Evolutionary conservation across 2,329 filamentous ascomycete species (phyloP), one percentile per base, ranked within the genome.

Genomic region (Biscogniauxia marginata): DNA sequence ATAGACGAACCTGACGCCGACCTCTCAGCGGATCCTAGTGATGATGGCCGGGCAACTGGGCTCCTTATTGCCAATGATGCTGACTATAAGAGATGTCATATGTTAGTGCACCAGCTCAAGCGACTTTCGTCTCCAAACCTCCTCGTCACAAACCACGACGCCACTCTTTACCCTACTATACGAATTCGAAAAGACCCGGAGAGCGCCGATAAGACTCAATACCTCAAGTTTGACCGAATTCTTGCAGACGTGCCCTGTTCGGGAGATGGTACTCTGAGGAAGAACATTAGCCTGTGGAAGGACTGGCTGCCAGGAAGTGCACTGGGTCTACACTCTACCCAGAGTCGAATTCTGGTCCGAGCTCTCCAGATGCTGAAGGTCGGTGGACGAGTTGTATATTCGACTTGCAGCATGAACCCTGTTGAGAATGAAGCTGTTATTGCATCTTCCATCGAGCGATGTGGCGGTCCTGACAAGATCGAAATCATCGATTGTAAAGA

Each of bases 401-500:
- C 93, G 3, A 99, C 95, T 19, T 99, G 95, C 81, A 97, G 92
- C 74, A 91, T 99, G 90, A 99, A 99, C 75, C 95, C 95, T 0
- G 86, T 98, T 23, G 95, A 99, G 78, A 96, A 99, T 69, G 95
- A 99, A 75, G 88, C 95, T 6, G 92, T 98, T 16, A 80, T 99
- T 58, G 86, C 90, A 1, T 88, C 89, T 22, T 95, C 95, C 9
- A 93, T 99, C 65, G 89, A 92, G 65, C 84, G 93, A 55, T 98
- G 93, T 68, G 95, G 95, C 60, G 95, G 95, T 3, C 75, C 84
- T 3, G 80, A 83, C 13, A 95, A 93, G 69, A 89, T 99, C 50
- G 84, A 89, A 62, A 87, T 99, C 46, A 74, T 98, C 54, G 91
- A 97, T 73, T 95, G 89, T 75, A 89, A 86, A 69, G 82, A 90